Base-by-base conservation (phyloP, 495 filamentous ascomycete species). In the Pseudomonodictys pantanalensis region DNA sequence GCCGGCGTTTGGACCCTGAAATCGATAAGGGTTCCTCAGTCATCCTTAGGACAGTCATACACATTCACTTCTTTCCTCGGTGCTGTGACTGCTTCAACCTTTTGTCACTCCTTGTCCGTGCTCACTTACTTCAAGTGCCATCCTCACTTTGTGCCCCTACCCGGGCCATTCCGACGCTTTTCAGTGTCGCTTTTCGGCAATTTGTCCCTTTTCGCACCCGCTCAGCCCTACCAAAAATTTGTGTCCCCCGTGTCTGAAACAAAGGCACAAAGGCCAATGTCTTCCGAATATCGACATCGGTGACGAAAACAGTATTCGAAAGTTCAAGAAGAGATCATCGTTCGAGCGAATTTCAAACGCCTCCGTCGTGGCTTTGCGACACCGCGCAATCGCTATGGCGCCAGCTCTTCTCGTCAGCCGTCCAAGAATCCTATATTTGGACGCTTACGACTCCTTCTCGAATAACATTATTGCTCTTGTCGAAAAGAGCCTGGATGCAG, bases 401-500 rank as follows among this genome's bases (percentile, higher is more conserved):
- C 56, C 56, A 3, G 52, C 33, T 2, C 11, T 56, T 26, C 17
- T 29, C 23, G 41, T 41, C 26, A 56, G 48, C 5, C n/a, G 23
- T 15, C 24, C 23, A 28, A 48, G 52, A 12, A 64, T 97, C 50
- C 83, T 98, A 42, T 91, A 93, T 71, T 74, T 98, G 41, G 93
- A 98, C 69, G 90, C 91, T 50, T 95, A 95, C 68, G 93, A 97
- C 74, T 96, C 92, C 51, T 97, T 96, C 76, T 86, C 92, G 41
- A 89, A 95, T 74, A 97, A 96, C 76, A 92, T 97, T 58, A 81
- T 92, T 42, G 79, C 86, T 15, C 83, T 93, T 63, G 79, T 97
- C 17, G 77, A 84, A 59, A 82, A 86, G 8, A 76, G 77, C 15
- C 75, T 91, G 9, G 71, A 75, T 46, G 89, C 80, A 24, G 75